Percentiles rank a stretch among this genome's conserved stretches.
Evolutionary conservation across 2,329 filamentous ascomycete species (phyloP).

Genomic region (Metarhizium anisopliae): DNA sequence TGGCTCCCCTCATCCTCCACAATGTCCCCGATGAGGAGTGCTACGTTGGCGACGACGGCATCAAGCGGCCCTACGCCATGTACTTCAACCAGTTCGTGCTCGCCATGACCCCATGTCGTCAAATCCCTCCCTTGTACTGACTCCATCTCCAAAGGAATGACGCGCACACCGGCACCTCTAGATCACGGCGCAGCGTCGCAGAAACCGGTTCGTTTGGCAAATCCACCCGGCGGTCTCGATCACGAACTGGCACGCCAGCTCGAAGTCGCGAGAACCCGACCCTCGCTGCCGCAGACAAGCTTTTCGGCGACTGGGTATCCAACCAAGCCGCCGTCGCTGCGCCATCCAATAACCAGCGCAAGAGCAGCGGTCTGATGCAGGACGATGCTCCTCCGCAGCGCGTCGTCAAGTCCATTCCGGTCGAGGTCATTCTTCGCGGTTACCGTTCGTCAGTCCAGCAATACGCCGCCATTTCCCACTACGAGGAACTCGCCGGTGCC

Average conservation of each 20-base stretch:
- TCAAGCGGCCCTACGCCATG: slow-evolving; percentile 58
- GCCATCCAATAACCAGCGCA: slow-evolving; percentile 21
- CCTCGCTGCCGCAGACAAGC: slow-evolving; percentile 49
- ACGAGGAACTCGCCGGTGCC: slow-evolving; percentile 73
- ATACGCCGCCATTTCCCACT: slow-evolving; percentile 85
- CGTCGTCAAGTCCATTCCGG: slow-evolving; percentile 33
- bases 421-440: slow-evolving; percentile 79
- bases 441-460: slow-evolving; percentile 57
- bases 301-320: slow-evolving; percentile 51
- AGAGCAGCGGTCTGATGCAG: slow-evolving; percentile 26
- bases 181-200: slow-evolving; percentile 43
- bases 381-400: slow-evolving; percentile 30
- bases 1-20: slow-evolving; percentile 59
- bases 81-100: slow-evolving; percentile 50
- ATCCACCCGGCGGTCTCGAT: slow-evolving; percentile 54
- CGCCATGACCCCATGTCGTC: neutral
- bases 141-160: slow-evolving; percentile 34
- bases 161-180: slow-evolving; percentile 36
- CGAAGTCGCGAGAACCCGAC: slow-evolving; percentile 51
- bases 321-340: slow-evolving; percentile 30
- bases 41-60: slow-evolving; percentile 55
- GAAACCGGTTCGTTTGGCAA: slow-evolving; percentile 60
- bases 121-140: neutral
- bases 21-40: slow-evolving; percentile 62
- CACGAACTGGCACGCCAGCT: slow-evolving; percentile 49